Evolutionary conservation across 2,329 filamentous ascomycete species (phyloP), one percentile per base, ranked within the genome.

Genomic region (Ploettnerulaceae sp.): DNA sequence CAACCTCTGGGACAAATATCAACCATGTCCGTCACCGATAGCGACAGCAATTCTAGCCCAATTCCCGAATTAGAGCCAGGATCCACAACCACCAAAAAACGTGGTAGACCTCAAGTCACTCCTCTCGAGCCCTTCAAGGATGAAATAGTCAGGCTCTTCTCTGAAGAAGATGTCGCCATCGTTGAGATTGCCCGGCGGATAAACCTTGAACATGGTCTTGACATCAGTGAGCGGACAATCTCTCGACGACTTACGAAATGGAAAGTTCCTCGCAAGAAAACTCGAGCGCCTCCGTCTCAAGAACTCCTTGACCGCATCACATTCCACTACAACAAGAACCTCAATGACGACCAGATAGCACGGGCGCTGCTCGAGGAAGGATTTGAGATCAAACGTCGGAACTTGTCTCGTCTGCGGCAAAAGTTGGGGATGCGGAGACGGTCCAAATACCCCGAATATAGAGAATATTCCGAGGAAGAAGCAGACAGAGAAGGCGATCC

Each of bases 281-380:
- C 47, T n/a, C 56, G 60, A 14, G 47, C 43, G 7, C 37, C 42
- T 7, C 45, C 51, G 2, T 37, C 61, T 8, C 55, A 58, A 22
- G 57, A 61, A 11, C 43, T 62, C 18, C 46, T 47, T 7, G 56
- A 58, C 31, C 48, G 58, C 7, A 47, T 63, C 17, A 29, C 47
- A 7, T 60, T 43, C 21, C 56, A 60, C 34, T 63, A 61, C 46
- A 62, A 63, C 43, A 56, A 49, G 38, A 63, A 63, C 38, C 51
- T 62, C 21, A 62, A 57, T 32, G 60, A 63, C 48, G 55, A 59
- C 5, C 52, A 62, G 38, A 62, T 63, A 7, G 47, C 52, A 7
- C 35, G 47, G 5, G 59, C 53, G 12, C 42, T 63, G 20, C 29
- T 40, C n/a, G 33, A 34, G 3, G 61, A 63, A 35, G 61, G 60